A percentile compares a stretch with the other conserved stretches of the same genome.
phyloP scores from a whole-genome alignment of 2,329 filamentous ascomycete species.

The Fusarium austroafricanum region DNA sequence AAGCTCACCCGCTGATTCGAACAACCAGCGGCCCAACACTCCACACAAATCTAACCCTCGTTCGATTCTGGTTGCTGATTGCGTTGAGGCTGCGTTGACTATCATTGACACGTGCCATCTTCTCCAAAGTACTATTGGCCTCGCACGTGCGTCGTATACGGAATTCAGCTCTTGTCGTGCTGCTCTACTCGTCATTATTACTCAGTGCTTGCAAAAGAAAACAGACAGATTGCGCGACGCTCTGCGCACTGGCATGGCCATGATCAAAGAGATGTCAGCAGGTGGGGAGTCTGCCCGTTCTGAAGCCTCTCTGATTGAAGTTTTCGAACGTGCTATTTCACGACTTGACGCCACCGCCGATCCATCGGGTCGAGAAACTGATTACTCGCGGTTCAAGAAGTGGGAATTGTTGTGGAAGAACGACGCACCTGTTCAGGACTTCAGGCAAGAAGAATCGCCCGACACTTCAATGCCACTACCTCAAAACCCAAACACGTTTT shows the following conservation, averaged over 20 bases:
- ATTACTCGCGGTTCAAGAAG: conserved; percentile 63
- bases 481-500: conserved; percentile 41
- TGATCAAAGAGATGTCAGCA: conserved; percentile 65
- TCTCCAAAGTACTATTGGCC: conserved; percentile 62
- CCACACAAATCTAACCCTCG: conserved; percentile 49
- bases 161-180: conserved; percentile 68
- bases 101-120: conserved; percentile 63
- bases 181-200: conserved; percentile 61
- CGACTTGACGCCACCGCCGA: conserved; percentile 59
- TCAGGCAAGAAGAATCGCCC: conserved; percentile 40
- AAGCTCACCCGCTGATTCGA: conserved; percentile 48
- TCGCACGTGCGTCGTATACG: conserved; percentile 66
- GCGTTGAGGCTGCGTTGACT: conserved; percentile 63
- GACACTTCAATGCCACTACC: conserved; percentile 41
- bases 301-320: conserved; percentile 64
- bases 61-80: conserved; percentile 60
- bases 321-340: conserved; percentile 61
- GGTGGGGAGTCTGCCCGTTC: conserved; percentile 64
- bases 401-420: conserved; percentile 64
- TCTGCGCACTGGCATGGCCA: conserved; percentile 60
- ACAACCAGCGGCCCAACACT: conserved; percentile 44
- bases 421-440: conserved; percentile 46
- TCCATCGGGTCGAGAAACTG: conserved; percentile 56
- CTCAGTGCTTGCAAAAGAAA: conserved; percentile 53
- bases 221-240: conserved; percentile 57